Evolutionary conservation across 1,284 basidiomycete genomes (phyloP), one percentile per base, ranked within the genome.

Genomic region (Ustilago hordei): DNA sequence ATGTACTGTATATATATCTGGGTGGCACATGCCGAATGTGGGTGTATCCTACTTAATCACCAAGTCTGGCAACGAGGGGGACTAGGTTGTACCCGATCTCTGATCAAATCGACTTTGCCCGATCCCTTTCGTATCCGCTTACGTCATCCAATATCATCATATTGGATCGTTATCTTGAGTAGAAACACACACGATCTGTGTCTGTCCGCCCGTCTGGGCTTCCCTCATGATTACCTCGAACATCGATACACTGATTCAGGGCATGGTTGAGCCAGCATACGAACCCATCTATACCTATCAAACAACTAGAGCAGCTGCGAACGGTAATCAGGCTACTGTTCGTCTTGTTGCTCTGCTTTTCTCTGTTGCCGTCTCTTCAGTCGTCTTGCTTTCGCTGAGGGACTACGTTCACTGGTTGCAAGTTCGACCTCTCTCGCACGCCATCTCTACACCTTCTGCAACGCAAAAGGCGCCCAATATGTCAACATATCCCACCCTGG

Each of bases 211-310:
- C 7, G 4, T 41, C 39, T 41, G 8, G 12, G 9, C n/a, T 48
- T 28, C 45, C 23, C 48, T 9, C 11, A 11, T 39, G 38, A 39
- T 39, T 5, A 31, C 23, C 31, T 31, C n/a, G 7, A 17, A 45
- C 8, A 45, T 19, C 6, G n/a, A 19, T 45, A 17, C 12, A 17
- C 12, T 43, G 2, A 45, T 19, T 45, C 19, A 7, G 9, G 43
- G 56, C 50, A 76, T 77, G 75, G 56, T 39, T 17, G 48, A 58
- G 38, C 66, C 57, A 45, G 43, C 43, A n/a, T 70, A 78, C 59
- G 43, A 62, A 36, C 64, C 61, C 9, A 70, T 78, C 58, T 70
- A 74, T 48, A 60, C 67, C 3, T 71, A 59, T 34, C 69, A 69
- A 55, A 15, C 60, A 28, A 57, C 62, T 12, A 60, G 74, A 70